A percentile compares a stretch with the other conserved stretches of the same genome.
phyloP scores from a whole-genome alignment of 2,329 filamentous ascomycete species.

The Exophiala sp. region DNA sequence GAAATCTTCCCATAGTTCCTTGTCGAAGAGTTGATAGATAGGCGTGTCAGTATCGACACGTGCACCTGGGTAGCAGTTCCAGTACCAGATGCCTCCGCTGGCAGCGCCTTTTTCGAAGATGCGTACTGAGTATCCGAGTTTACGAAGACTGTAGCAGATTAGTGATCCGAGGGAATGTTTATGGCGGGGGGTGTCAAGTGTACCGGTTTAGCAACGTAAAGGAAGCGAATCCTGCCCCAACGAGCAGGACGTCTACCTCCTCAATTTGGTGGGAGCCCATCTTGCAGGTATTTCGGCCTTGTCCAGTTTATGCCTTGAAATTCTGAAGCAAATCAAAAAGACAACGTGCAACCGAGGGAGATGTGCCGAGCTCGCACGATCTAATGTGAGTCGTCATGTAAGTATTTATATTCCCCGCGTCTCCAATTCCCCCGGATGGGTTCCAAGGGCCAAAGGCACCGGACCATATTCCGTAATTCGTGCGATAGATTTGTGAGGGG shows the following conservation, averaged over 20 bases:
- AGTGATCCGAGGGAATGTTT: neutral
- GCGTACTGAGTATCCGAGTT: constrained; percentile 46
- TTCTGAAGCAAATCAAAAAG: neutral
- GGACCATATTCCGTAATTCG: neutral
- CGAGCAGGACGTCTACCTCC: constrained; percentile 25
- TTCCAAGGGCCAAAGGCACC: neutral
- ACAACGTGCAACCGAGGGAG: neutral
- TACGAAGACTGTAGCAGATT: constrained; percentile 39
- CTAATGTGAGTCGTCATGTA: neutral
- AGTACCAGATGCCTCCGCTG: constrained; percentile 37
- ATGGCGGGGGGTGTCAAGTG: neutral
- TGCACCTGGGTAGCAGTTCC: constrained; percentile 40
- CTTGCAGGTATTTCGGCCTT: neutral
- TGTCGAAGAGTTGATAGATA: constrained; percentile 25
- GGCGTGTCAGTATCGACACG: constrained; percentile 23
- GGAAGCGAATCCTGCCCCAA: constrained; percentile 39
- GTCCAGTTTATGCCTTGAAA: neutral
- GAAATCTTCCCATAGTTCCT: constrained; percentile 45
- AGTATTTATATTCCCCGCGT: constrained; percentile 11
- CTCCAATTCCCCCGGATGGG: neutral
- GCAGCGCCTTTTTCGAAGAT: constrained; percentile 53
- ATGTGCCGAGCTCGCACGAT: neutral
- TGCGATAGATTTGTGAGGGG: constrained; percentile 11
- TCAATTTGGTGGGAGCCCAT: constrained; percentile 22
- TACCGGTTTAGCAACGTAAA: constrained; percentile 46